Percentiles rank a stretch among this genome's conserved stretches.
These are phyloP conservation scores for Globisporangium megalacanthum DNA, from an alignment of 352 stramenopile species.

Conservation along the genomic window DNA sequence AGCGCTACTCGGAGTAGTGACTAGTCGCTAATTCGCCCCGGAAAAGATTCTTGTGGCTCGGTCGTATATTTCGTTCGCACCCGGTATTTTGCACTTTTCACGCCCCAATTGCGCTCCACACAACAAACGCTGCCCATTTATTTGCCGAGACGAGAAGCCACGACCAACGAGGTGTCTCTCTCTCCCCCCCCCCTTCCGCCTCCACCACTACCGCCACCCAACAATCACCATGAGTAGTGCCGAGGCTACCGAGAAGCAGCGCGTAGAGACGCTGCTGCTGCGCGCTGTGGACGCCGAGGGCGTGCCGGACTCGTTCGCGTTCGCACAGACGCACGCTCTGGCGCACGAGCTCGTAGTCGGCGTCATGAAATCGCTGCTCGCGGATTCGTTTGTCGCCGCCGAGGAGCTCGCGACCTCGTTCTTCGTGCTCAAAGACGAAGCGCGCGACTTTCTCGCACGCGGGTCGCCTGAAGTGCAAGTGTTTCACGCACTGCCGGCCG, in stretches of 20 bases:
- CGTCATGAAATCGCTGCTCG: slow-evolving; percentile 94
- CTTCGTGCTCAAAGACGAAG: slow-evolving; percentile 93
- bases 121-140: neutral
- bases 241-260: slow-evolving; percentile 65
- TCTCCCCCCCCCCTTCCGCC: neutral
- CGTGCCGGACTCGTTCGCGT: slow-evolving; percentile 83
- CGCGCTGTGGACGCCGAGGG: slow-evolving; percentile 38
- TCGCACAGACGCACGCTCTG: slow-evolving; percentile 62
- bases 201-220: neutral
- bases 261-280: slow-evolving; percentile 62
- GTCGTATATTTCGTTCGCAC: neutral
- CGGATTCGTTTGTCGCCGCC: slow-evolving; percentile 89
- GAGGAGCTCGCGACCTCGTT: slow-evolving; percentile 82
- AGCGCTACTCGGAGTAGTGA: slow-evolving; percentile 26
- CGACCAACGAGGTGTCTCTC: too few species aligned
- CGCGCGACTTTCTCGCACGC: slow-evolving; percentile 54
- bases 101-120: neutral
- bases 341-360: slow-evolving; percentile 93
- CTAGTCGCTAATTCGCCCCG: slow-evolving; percentile 1
- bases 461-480: slow-evolving; percentile 84
- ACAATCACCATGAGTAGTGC: slow-evolving; percentile 23
- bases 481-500: slow-evolving; percentile 72
- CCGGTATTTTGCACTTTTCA: neutral
- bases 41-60: slow-evolving; percentile 9
- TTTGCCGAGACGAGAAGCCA: neutral